A percentile compares a stretch with the other conserved stretches of the same genome.
These are phyloP conservation scores for Exophiala xenobiotica DNA, from an alignment of 2,329 filamentous ascomycete genomes.

Conservation along the genomic window DNA sequence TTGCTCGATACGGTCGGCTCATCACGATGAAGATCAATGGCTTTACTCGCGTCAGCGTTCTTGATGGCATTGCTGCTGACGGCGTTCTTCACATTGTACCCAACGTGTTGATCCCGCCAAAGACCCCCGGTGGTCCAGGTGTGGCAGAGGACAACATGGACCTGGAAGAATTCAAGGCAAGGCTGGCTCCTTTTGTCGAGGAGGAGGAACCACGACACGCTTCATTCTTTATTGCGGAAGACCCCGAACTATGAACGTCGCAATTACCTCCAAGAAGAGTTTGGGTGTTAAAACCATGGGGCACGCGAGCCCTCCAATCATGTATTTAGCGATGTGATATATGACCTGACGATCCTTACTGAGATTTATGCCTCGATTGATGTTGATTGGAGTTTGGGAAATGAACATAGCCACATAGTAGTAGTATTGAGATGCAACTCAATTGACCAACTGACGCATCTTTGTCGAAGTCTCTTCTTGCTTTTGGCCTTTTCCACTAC, in stretches of 20 bases:
- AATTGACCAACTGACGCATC: no score
- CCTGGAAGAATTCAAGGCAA: slow-evolving; percentile 61
- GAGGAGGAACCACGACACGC: slow-evolving; percentile 11
- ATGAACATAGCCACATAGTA: no score
- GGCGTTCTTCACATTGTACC: slow-evolving; percentile 79
- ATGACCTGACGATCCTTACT: slow-evolving; percentile 22
- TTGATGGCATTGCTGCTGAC: slow-evolving; percentile 72
- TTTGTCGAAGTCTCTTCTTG: not conserved
- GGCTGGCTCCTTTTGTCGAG: slow-evolving; percentile 50
- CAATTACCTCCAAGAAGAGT: not conserved
- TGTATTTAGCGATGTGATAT: slow-evolving; percentile 7
- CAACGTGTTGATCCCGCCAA: slow-evolving; percentile 73
- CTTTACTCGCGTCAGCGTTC: slow-evolving; percentile 61
- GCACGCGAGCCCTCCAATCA: not conserved
- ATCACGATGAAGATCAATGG: slow-evolving; percentile 75
- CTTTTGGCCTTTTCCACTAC: slow-evolving; percentile 7
- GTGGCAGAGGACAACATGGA: slow-evolving; percentile 43
- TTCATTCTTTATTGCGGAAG: slow-evolving; percentile 13
- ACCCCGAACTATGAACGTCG: slow-evolving; percentile 14
- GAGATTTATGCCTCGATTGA: not conserved
- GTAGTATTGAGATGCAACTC: no score
- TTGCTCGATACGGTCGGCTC: slow-evolving; percentile 66
- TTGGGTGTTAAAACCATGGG: no score
- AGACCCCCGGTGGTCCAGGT: slow-evolving; percentile 45
- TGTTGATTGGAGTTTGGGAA: slow-evolving; percentile 3